These are phyloP conservation scores for Cyclostephanos invisitatus DNA, from an alignment of 108 stramenopile species.

Conservation along the genomic window DNA sequence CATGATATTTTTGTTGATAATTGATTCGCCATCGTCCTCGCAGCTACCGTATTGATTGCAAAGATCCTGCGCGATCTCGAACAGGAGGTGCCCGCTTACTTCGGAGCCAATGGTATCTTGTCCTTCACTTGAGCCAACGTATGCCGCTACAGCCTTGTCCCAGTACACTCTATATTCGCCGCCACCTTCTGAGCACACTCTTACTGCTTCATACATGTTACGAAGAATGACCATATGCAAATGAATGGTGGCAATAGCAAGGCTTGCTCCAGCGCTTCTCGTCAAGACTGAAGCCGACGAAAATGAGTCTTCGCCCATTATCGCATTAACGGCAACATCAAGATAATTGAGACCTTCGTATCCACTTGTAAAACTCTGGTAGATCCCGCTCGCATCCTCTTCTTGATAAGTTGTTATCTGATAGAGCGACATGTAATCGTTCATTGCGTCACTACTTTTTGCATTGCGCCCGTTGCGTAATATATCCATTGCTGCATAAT, in stretches of 20 bases:
- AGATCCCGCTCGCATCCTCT: slow-evolving; percentile 10
- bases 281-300: slow-evolving; percentile 30
- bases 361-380: slow-evolving; percentile 18
- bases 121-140: slow-evolving; percentile 74
- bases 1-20: slow-evolving; percentile 32
- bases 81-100: slow-evolving; percentile 57
- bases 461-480: slow-evolving; percentile 66
- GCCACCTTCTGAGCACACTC: slow-evolving; percentile 17
- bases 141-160: slow-evolving; percentile 70
- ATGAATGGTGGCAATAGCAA: slow-evolving; percentile 59
- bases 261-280: slow-evolving; percentile 50
- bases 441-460: not conserved
- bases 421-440: slow-evolving; percentile 36
- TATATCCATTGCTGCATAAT: slow-evolving; percentile 56
- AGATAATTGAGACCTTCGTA: slow-evolving; percentile 40
- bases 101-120: slow-evolving; percentile 41
- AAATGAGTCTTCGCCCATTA: slow-evolving; percentile 37
- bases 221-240: slow-evolving; percentile 50
- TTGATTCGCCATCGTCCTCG: slow-evolving; percentile 41
- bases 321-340: slow-evolving; percentile 32
- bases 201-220: slow-evolving; percentile 44
- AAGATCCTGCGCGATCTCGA: slow-evolving; percentile 68
- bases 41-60: slow-evolving; percentile 65
- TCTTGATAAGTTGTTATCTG: slow-evolving; percentile 31
- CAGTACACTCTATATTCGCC: slow-evolving; percentile 30